Evolutionary conservation across 148 eudicot genomes (phyloP), one percentile per base, ranked within the genome.

Genomic region (Vaccinium darrowii): DNA sequence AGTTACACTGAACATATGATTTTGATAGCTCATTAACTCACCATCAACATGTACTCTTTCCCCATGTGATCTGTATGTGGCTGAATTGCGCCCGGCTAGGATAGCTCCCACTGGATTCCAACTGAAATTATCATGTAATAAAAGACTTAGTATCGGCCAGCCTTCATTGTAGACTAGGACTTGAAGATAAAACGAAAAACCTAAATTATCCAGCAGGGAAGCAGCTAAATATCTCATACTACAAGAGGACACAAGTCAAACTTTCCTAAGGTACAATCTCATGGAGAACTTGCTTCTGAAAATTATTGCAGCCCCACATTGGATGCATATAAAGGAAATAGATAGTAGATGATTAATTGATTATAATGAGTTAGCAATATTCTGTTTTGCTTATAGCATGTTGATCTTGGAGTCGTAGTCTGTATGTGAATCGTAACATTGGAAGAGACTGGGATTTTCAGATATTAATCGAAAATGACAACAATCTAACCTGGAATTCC

Each of bases 51-150:
- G 87, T 82, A 95, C 85, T 78, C 88, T 90, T 86, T 88, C 91
- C 77, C 95, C 99, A 65, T 89, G 84, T 57, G 92, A 91, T 88
- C 84, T 88, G 86, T 97, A 97, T 19, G 88, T 91, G n/a, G 99
- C 99, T 76, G 99, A 96, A 90, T 97, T 95, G 74, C 94, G 92
- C 54, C 98, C 98, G 54, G 98, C 91, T 92, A 91, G 90, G 78
- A 97, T 86, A 85, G 99, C 99, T 76, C 99, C 99, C 27, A 94
- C 98, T 85, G 99, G 99, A 89, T 86, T 97, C 99, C 99, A 97
- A 87, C 99, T 97, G 90, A 84, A 88, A 86, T 58, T 10, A 56
- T 47, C 30, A 54, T 19, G 23, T 82, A 18, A 43, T 43, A 43
- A 43, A 43, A 74, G 43, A 77, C 65, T 79, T 33, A 63, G 56